Conservation (phyloP, 768 basidiomycete genomes). For the Tremella mesenterica region DNA sequence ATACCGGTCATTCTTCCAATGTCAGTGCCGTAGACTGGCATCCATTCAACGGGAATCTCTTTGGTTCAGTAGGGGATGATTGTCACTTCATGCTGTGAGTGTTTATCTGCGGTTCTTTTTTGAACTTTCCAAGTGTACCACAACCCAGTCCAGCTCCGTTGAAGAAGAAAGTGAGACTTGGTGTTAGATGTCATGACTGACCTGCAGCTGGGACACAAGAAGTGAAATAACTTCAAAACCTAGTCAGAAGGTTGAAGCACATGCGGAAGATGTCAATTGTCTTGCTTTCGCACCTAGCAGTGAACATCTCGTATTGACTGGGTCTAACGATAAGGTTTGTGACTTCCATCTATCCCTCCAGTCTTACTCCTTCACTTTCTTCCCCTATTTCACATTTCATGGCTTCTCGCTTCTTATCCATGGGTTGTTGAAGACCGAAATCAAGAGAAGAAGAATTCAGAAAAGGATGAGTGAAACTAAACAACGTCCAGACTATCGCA, state of each 20-base stretch:
- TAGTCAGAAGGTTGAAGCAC: slow-evolving; percentile 65
- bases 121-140: no score
- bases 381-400: neutral
- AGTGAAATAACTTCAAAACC: slow-evolving; percentile 55
- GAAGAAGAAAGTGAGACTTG: neutral
- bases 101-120: no score
- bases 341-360: neutral
- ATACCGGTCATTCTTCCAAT: slow-evolving; percentile 78
- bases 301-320: slow-evolving; percentile 74
- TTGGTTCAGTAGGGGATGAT: slow-evolving; percentile 94
- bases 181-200: neutral
- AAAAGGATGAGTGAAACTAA: no score
- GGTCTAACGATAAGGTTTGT: slow-evolving; percentile 82
- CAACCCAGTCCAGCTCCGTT: no score
- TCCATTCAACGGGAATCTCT: slow-evolving; percentile 65
- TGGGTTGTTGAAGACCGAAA: neutral
- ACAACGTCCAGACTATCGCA: slow-evolving; percentile 58
- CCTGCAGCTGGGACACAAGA: slow-evolving; percentile 81
- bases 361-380: neutral
- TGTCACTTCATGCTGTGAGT: slow-evolving; percentile 84
- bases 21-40: slow-evolving; percentile 99
- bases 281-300: slow-evolving; percentile 80
- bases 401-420: neutral
- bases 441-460: no score
- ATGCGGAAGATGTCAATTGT: slow-evolving; percentile 80